Base-by-base conservation (phyloP, 176 grass and related monocot genomes). In the Avena atlantica region DNA sequence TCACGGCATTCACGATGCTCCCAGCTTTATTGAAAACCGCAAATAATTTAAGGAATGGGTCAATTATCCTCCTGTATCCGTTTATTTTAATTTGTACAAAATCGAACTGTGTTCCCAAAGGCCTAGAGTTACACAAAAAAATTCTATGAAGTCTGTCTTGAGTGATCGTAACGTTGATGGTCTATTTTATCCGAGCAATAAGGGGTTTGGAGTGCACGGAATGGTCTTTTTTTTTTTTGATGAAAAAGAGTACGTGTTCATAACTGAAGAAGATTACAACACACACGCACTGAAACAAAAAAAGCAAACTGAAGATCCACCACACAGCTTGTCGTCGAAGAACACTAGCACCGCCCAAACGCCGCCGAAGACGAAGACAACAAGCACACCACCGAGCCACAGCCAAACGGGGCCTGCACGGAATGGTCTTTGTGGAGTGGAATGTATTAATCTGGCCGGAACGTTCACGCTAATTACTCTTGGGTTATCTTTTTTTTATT, bases 161-260 rank as follows among this genome's bases (percentile, higher is more conserved):
- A 58, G n/a, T 9, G 49, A 72, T 72, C 19, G 21, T n/a, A 23
- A 40, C 4, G 56, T 10, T 75, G 5, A 72, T 84, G 69, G 29
- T 74, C 5, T 6, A 17, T 73, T 40, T 76, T 55, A 55, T 53
- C 12, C 0, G 4, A 64, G 57, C 78, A 75, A 75, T 23, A 73
- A 47, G 47, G 19, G 19, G 4, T 21, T 82, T 88, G 70, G 34
- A 88, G 79, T 82, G 49, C 59, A 76, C 59, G 59, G 34, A 87
- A 79, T 47, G 61, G 1, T 29, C 23, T 9, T 6, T 15, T 25
- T 6, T 15, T 25, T 25, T 25, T 25, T 25, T 25, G 25, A 25
- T 25, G 25, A 25, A 25, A 25, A 25, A 25, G 25, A 25, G 25
- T 25, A 25, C 25, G 25, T 25, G 25, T 25, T 25, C 1, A 25